Conservation (phyloP, 495 filamentous ascomycete genomes). For the Physcia stellaris region DNA sequence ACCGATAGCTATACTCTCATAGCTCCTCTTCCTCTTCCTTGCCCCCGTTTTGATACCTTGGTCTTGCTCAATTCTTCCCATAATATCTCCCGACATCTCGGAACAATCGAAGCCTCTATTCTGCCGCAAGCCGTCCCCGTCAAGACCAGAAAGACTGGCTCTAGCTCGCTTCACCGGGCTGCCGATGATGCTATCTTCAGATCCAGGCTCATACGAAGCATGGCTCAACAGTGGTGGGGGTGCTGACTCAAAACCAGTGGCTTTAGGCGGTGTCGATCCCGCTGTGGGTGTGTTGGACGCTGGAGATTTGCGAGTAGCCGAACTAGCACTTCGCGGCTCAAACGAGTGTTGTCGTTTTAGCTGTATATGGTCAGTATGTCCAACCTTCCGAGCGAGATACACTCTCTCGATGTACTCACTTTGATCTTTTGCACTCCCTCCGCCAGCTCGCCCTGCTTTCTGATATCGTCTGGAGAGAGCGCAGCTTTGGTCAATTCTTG, state of each 20-base stretch:
- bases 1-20: neutral
- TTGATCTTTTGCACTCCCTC: constrained; percentile 87
- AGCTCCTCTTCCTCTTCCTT: constrained; percentile 12
- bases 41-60: constrained; percentile 5
- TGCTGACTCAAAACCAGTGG: constrained; percentile 12
- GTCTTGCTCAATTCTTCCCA: constrained; percentile 15
- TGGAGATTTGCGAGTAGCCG: constrained; percentile 23
- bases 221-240: constrained; percentile 20
- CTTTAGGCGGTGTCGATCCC: constrained; percentile 29
- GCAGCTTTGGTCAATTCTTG: constrained; percentile 45
- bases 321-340: constrained; percentile 45
- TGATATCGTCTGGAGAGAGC: constrained; percentile 66
- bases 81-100: constrained; percentile 24
- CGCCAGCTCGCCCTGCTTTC: constrained; percentile 69
- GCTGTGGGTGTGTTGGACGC: constrained; percentile 34
- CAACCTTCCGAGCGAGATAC: too few relatives aligned
- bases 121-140: constrained; percentile 38
- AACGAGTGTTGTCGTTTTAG: constrained; percentile 91
- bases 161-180: constrained; percentile 78
- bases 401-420: too few relatives aligned
- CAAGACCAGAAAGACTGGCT: constrained; percentile 50
- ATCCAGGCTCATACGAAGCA: constrained; percentile 18
- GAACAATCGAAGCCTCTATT: constrained; percentile 31
- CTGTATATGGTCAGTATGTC: too few relatives aligned
- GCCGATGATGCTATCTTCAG: constrained; percentile 43